Conservation (phyloP, 2,329 filamentous ascomycete genomes). For the Colletotrichum acutatum region DNA sequence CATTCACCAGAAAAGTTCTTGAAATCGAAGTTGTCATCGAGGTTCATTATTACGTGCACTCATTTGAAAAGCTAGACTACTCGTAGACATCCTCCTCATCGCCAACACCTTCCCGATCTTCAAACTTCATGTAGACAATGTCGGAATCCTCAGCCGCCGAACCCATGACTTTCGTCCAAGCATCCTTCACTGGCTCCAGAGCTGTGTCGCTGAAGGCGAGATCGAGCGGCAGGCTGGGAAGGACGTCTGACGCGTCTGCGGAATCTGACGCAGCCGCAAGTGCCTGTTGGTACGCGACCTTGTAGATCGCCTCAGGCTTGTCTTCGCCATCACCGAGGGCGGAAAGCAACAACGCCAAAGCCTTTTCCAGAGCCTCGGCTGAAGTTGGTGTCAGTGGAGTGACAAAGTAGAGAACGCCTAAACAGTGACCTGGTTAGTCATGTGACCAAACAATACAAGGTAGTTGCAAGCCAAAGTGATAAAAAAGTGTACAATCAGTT, state of each 20-base stretch:
- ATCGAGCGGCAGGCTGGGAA: slow-evolving; percentile 70
- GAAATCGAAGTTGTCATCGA: slow-evolving; percentile 14
- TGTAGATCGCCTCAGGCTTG: slow-evolving; percentile 55
- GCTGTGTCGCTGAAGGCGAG: slow-evolving; percentile 80
- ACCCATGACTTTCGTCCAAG: slow-evolving; percentile 75
- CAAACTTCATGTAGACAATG: slow-evolving; percentile 78
- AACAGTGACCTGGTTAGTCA: slow-evolving; percentile 42
- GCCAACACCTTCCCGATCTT: slow-evolving; percentile 73
- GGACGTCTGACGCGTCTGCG: slow-evolving; percentile 57
- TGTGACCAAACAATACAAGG: neutral
- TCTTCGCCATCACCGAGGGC: slow-evolving; percentile 43
- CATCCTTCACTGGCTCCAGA: slow-evolving; percentile 73
- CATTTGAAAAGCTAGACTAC: slow-evolving; percentile 37
- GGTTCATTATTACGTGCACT: slow-evolving; percentile 37
- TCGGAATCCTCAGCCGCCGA: slow-evolving; percentile 54
- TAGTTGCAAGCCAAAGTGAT: slow-evolving; percentile 37
- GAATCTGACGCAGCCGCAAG: slow-evolving; percentile 42
- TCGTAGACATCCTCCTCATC: slow-evolving; percentile 66
- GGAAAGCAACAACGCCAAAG: slow-evolving; percentile 55
- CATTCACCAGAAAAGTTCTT: slow-evolving; percentile 3
- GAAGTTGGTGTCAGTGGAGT: slow-evolving; percentile 50
- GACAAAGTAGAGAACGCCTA: slow-evolving; percentile 50
- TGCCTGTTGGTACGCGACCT: slow-evolving; percentile 66
- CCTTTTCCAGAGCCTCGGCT: slow-evolving; percentile 48
- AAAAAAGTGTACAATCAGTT: slow-evolving; percentile 73